Evolutionary conservation across 108 stramenopile genomes (phyloP).

Genomic region (Cyclotella kingstonii): DNA sequence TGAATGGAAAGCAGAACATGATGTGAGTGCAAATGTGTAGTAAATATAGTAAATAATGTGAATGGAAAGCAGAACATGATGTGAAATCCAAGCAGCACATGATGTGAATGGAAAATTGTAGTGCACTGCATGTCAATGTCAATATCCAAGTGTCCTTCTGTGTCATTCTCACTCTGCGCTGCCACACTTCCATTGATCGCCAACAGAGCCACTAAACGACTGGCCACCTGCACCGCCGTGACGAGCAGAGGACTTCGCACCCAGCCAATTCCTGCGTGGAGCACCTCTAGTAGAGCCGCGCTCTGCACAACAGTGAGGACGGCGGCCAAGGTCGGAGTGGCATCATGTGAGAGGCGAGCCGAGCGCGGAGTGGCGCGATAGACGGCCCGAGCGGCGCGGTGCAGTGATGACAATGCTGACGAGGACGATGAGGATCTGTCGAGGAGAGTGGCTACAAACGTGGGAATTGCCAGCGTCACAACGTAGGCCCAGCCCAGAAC

Average conservation of each 20-base stretch:
- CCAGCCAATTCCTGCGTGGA: slow-evolving; percentile 88
- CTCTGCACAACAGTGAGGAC: slow-evolving; percentile 67
- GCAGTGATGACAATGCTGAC: slow-evolving; percentile 6
- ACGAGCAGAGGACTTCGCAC: slow-evolving; percentile 92
- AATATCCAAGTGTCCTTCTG: not conserved
- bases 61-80: not conserved
- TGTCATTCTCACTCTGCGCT: slow-evolving; percentile 66
- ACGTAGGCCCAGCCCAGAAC: slow-evolving; percentile 87
- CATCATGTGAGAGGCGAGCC: slow-evolving; percentile 43
- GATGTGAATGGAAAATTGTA: not conserved
- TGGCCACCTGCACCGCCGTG: slow-evolving; percentile 90
- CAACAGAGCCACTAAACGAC: slow-evolving; percentile 81
- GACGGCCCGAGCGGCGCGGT: slow-evolving; percentile 20
- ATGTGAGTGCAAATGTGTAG: not conserved
- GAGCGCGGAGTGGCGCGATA: slow-evolving; percentile 41
- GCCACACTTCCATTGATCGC: slow-evolving; percentile 59
- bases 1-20: not conserved
- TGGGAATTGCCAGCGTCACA: slow-evolving; percentile 51
- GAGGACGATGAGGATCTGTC: slow-evolving; percentile 16
- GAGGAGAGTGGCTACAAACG: slow-evolving; percentile 41
- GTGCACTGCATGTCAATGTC: not conserved
- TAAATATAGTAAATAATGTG: not conserved
- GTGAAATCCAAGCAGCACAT: not conserved
- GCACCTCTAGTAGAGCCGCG: slow-evolving; percentile 83
- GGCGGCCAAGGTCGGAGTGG: slow-evolving; percentile 22